Evolutionary conservation across 495 filamentous ascomycete genomes (phyloP), one percentile per base, ranked within the genome.

Genomic region (Cetradonia linearis): DNA sequence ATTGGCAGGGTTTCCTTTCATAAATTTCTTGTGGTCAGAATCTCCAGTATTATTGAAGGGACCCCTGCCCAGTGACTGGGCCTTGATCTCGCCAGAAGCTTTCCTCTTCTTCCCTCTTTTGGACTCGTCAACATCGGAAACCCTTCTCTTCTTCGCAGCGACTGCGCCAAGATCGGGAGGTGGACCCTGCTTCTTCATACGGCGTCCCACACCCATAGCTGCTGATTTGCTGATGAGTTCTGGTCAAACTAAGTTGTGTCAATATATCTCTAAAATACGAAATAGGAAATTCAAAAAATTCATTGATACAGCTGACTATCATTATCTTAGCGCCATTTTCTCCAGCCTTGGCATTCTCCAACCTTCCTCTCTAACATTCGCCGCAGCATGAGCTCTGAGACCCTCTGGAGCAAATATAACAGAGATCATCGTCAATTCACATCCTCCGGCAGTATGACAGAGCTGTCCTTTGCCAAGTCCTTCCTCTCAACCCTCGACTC

Each of bases 111-210:
- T 75, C 55, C 72, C 70, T 67, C 78, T 79, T 16, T 69, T 63
- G 14, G 64, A 66, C 2, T 67, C 65, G 55, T 76, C 74, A 66
- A 76, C 73, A 37, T 82, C 74, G 31, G 77, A 81, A 42, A 80
- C 82, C 73, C 95, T 94, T 69, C 88, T 78, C 78, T 95, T 86
- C 68, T 79, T 88, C 55, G 83, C 83, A 36, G 84, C 79, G 62
- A 87, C 83, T 66, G 86, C 86, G 30, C 81, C 83, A 71, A 95
- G 90, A 65, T 92, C 86, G 60, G 83, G 80, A 34, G 94, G 94
- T 62, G 87, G 81, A 38, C 89, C 94, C 77, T 98, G 93, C 74
- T 97, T 96, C 70, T 87, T 85, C 86, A 96, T 92, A 63, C 93
- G 90, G 67, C 90, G 88, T 63, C 89, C 87, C 60, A 81, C 77